Evolutionary conservation across 148 eudicot species (phyloP), one percentile per base, ranked within the genome.

Genomic region (Salicornia ramosissima): DNA sequence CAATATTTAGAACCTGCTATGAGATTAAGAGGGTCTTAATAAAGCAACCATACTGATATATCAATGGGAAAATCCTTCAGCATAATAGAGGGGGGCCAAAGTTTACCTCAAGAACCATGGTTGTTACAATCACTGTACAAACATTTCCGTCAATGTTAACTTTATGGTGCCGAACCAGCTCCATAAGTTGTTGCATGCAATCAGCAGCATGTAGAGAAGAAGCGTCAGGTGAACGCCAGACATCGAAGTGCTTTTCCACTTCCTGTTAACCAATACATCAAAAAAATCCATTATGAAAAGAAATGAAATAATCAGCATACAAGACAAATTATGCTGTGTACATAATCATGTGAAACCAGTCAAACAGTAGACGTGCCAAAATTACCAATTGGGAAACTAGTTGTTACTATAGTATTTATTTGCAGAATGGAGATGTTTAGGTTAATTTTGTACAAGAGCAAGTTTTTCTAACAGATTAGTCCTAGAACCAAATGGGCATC

Each of bases 41-140:
- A n/a, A n/a, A n/a, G n/a, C n/a, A n/a, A n/a, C n/a, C n/a, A n/a
- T n/a, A n/a, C n/a, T n/a, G n/a, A n/a, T n/a, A n/a, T n/a, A n/a
- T n/a, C n/a, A n/a, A n/a, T n/a, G n/a, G n/a, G n/a, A n/a, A n/a
- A n/a, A n/a, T n/a, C n/a, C 21, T 21, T 9, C 6, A 63, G 19
- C 30, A 26, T 50, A 25, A 64, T 34, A 50, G 49, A 46, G 33
- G 19, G 66, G 46, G 4, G 64, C 10, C 43, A 61, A 63, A 60
- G 46, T 24, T 29, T 86, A 91, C 96, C 92, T 90, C 96, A 59
- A 90, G 82, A 58, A 91, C 94, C 87, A 91, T 69, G 49, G 86
- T 83, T 45, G 97, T 91, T 36, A 91, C 91, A 66, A 91, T 91
- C 58, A 91, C 97, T 65, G 97, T 86, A 83, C 90, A 86, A 68